A percentile compares a stretch with the other conserved stretches of the same genome.
Conservation (phyloP, 1,284 basidiomycete species). For the Fistulinella cinereoalba region DNA sequence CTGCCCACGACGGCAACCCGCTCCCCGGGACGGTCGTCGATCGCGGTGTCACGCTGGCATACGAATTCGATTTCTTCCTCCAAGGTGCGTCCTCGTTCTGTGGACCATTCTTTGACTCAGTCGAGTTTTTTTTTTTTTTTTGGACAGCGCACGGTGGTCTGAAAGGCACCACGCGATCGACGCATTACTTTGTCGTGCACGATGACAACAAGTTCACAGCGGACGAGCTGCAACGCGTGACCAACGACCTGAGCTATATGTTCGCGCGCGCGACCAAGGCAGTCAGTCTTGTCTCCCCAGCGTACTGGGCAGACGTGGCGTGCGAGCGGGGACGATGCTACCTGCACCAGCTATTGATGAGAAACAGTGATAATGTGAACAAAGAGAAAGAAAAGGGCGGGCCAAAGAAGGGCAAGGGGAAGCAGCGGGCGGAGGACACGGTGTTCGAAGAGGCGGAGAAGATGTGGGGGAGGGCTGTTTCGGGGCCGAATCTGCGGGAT, state of each 20-base stretch:
- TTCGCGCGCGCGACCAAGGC: slow-evolving; percentile 80
- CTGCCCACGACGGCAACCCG: slow-evolving; percentile 67
- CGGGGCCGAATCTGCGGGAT: slow-evolving; percentile 46
- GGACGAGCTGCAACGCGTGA: slow-evolving; percentile 63
- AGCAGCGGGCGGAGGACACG: background rate
- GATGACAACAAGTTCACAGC: slow-evolving; percentile 69
- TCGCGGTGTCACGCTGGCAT: slow-evolving; percentile 67
- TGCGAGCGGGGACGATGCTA: slow-evolving; percentile 80
- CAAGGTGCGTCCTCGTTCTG: slow-evolving; percentile 41
- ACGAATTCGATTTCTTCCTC: slow-evolving; percentile 77
- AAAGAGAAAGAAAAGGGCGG: slow-evolving; percentile 4
- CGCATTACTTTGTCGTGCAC: slow-evolving; percentile 76
- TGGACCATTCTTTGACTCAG: background rate
- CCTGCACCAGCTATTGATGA: slow-evolving; percentile 60
- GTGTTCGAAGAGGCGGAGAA: slow-evolving; percentile 48
- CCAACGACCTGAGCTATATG: slow-evolving; percentile 69
- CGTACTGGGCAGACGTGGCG: slow-evolving; percentile 75
- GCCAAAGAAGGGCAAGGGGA: too few relatives aligned
- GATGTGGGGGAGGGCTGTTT: slow-evolving; percentile 59
- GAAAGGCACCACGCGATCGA: slow-evolving; percentile 67
- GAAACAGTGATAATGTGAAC: background rate
- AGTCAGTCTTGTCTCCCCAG: slow-evolving; percentile 73
- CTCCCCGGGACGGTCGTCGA: slow-evolving; percentile 77
- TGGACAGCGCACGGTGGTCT: slow-evolving; percentile 62
- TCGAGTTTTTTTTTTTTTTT: too few relatives aligned